Base-by-base conservation (phyloP, 768 basidiomycete species). In the Crucibulum laeve region DNA sequence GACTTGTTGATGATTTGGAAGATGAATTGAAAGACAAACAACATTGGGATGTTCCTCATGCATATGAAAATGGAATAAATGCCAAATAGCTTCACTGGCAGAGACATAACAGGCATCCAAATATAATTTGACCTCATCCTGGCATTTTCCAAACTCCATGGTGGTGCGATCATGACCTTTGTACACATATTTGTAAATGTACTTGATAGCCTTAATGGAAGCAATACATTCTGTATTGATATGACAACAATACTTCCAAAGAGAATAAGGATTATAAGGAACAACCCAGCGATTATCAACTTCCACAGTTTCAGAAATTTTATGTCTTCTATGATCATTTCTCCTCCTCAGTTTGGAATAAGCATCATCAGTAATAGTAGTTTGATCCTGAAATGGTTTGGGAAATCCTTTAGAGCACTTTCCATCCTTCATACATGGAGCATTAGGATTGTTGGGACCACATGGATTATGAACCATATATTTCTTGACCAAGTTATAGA, bases 181-280 rank as follows among this genome's bases (percentile, higher is more conserved):
- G 56, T 70, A 60, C 5, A 72, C 57, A 48, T 74, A 74, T 51
- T 73, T 74, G 51, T 62, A 55, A 14, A 67, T 54, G 41, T 75
- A 77, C 41, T 75, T 73, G 43, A 69, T 38, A 2, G 69, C 46
- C 18, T 54, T 54, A 32, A 74, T 49, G 4, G 61, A 62, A 0
- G 53, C 58, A 40, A 51, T 56, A 35, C 60, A 54, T 45, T 76
- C 72, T 1, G 72, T 47, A 55, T 77, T 77, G 44, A 72, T 70
- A 43, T 77, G 72, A 43, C 70, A 69, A 25, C 59, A 14, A 45
- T 61, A 70, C 34, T 61, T 49, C 0, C 46, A 52, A n/a, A n/a
- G n/a, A n/a, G n/a, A n/a, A n/a, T n/a, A n/a, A n/a, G n/a, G n/a
- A n/a, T n/a, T n/a, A n/a, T n/a, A n/a, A n/a, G n/a, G n/a, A n/a